Conservation (phyloP, 352 stramenopile genomes). For the Globisporangium camurandrum region DNA sequence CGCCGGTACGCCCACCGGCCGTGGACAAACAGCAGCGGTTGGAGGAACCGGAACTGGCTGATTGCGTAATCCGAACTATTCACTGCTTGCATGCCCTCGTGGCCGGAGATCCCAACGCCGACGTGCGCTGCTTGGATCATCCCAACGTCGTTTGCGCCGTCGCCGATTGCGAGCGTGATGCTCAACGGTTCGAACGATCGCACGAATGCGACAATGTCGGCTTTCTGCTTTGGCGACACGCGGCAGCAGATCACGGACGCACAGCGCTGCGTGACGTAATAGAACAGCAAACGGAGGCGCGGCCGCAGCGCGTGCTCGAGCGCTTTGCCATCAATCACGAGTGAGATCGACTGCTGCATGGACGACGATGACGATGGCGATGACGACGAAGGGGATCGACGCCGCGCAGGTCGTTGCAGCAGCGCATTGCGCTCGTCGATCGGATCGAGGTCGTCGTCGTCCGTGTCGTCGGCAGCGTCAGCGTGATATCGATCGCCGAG, state of each 20-base stretch:
- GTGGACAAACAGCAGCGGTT: constrained; percentile 89
- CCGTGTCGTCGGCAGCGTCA: background rate
- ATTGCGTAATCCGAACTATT: constrained; percentile 93
- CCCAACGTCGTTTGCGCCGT: constrained; percentile 95
- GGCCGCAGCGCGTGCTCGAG: constrained; percentile 65
- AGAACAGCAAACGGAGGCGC: constrained; percentile 46
- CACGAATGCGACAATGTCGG: constrained; percentile 74
- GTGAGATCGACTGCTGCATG: constrained; percentile 27
- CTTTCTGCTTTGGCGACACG: constrained; percentile 86
- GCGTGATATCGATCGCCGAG: constrained; percentile 6
- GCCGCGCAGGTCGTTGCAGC: constrained; percentile 3
- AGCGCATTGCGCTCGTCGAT: constrained; percentile 3
- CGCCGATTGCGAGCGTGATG: constrained; percentile 90
- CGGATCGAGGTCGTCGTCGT: constrained; percentile 4
- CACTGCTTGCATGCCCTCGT: constrained; percentile 90
- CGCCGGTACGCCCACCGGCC: constrained; percentile 90
- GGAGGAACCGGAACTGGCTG: constrained; percentile 91
- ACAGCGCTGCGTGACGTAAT: constrained; percentile 62
- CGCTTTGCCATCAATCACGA: constrained; percentile 92
- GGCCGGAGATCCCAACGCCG: constrained; percentile 88
- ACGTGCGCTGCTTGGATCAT: constrained; percentile 94
- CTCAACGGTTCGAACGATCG: constrained; percentile 56
- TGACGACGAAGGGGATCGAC: no score
- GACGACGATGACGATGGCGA: background rate
- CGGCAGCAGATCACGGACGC: constrained; percentile 84